Base-by-base conservation (phyloP, 140 eudicot species). In the Senecio squalidus region DNA sequence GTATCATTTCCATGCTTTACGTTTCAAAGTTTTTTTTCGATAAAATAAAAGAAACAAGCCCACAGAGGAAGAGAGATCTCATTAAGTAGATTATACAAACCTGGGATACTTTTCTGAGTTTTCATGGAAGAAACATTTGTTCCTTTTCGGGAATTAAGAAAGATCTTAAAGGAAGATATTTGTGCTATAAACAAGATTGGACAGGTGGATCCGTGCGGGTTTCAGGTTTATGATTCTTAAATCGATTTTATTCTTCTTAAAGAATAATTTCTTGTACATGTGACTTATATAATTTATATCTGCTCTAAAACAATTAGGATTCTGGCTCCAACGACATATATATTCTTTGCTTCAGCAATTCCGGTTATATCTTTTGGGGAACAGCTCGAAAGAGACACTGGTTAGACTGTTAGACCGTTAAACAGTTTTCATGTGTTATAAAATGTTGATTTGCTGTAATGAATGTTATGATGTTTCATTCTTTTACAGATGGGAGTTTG, bases 361-460 rank as follows among this genome's bases (percentile, higher is more conserved):
- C 98, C 98, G 17, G 98, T 92, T 59, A 92, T 92, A 76, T 92
- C 98, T 47, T 92, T 92, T 29, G 98, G 98, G 43, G 98, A 87
- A 71, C 98, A 92, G 59, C 89, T 92, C 45, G 98, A 92, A 70
- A 75, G 98, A 78, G 84, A 74, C 28, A 92, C 98, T 17, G 84
- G 98, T 92, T 41, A n/a, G 80, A 39, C 25, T 6, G 16, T 67
- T n/a, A n/a, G n/a, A n/a, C n/a, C n/a, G n/a, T n/a, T n/a, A n/a
- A n/a, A n/a, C n/a, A n/a, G n/a, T 74, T 71, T 58, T 17, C 21
- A 18, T 20, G 29, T 67, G 27, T 23, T 25, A n/a, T 45, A 43
- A 29, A 13, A 5, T 30, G 16, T 11, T 16, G 4, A 39, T 27
- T 65, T 49, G 46, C 36, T 49, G 49, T n/a, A 33, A 59, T 61